phyloP scores from a whole-genome alignment of 2,329 filamentous ascomycete species.

The Colletotrichum navitas region DNA sequence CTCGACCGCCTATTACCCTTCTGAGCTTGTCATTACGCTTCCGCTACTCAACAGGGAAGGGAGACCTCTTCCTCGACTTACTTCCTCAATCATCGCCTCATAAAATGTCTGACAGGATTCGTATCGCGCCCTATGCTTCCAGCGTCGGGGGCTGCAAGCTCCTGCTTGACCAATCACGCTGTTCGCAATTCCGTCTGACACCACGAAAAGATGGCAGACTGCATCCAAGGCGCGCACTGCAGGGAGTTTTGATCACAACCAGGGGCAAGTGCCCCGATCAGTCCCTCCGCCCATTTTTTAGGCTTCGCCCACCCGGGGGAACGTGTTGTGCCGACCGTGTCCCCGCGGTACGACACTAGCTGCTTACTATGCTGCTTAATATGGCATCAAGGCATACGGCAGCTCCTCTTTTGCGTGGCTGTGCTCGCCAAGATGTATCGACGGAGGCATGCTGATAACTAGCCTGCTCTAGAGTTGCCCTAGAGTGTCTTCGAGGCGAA shows the following conservation, averaged over 20 bases:
- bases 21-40: constrained; percentile 7
- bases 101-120: too few species aligned
- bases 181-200: constrained; percentile 23
- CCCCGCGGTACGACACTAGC: constrained; percentile 13
- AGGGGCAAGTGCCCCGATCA: constrained; percentile 33
- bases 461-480: not conserved
- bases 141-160: not conserved
- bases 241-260: constrained; percentile 28
- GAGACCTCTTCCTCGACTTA: not conserved
- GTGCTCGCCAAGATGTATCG: constrained; percentile 31
- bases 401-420: constrained; percentile 34
- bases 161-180: constrained; percentile 25
- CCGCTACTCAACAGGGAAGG: constrained; percentile 5
- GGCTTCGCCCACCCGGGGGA: constrained; percentile 34
- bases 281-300: constrained; percentile 36
- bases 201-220: constrained; percentile 20
- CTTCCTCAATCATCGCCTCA: not conserved
- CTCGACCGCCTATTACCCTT: constrained; percentile 2
- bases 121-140: not conserved
- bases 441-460: constrained; percentile 25
- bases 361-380: not conserved
- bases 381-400: constrained; percentile 28
- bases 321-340: constrained; percentile 38
- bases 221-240: constrained; percentile 24
- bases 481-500: not conserved